Evolutionary conservation across 108 stramenopile genomes (phyloP), one percentile per base, ranked within the genome.

Genomic region (Skeletonema costatum): DNA sequence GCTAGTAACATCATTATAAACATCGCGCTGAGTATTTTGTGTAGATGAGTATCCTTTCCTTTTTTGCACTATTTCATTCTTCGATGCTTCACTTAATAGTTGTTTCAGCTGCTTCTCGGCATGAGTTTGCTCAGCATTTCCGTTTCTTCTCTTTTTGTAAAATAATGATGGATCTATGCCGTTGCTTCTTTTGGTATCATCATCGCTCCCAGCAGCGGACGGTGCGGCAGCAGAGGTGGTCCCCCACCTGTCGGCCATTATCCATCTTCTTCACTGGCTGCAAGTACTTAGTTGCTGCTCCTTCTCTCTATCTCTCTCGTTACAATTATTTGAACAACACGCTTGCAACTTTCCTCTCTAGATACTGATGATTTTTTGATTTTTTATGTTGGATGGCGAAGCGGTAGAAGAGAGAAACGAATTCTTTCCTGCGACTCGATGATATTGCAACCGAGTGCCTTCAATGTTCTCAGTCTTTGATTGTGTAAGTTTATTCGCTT

Each of bases 1-100:
- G 13, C 63, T 68, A 3, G 94, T 96, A 9, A 87, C 61, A 58
- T 80, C 62, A 21, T 83, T 80, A 70, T 82, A 93, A 1, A 81
- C 88, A 32, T 88, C 81, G 2, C 87, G 82, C 60, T 70, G 64
- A 0, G 63, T 11, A 25, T 89, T 87, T 60, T 76, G 71, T 5
- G 38, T 42, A 6, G 70, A 35, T 29, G 81, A 73, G 60, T 62
- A 77, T 16, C 70, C 59, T 38, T 64, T 62, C 17, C 82, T 66
- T 29, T 64, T 69, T 29, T 74, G 64, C 6, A 74, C 51, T 16
- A 70, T 68, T 59, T 83, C 82, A 59, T 77, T 83, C 9, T 70
- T 51, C 9, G 82, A 68, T 44, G 76, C 75, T 58, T 67, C 19
- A 13, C 36, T 70, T 21, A 83, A 63, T 9, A 83, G 59, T 7